Conservation (phyloP, 2,329 filamentous ascomycete species). For the Penicillium sp. region DNA sequence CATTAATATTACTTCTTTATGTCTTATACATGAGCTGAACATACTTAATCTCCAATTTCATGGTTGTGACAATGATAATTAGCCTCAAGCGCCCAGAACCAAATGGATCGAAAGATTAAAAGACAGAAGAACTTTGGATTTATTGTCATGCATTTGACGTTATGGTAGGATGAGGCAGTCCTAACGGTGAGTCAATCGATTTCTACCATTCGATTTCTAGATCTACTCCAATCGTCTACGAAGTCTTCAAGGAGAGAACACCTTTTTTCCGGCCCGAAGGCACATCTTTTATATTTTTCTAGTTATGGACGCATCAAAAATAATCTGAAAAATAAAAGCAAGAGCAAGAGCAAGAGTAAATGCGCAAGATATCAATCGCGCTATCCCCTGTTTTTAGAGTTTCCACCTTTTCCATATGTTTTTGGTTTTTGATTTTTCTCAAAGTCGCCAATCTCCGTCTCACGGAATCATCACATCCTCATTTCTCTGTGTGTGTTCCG, state of each 20-base stretch:
- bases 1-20: neutral
- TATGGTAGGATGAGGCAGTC: too few species aligned
- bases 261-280: constrained; percentile 7
- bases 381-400: neutral
- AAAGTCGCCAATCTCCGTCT: neutral
- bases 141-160: too few species aligned
- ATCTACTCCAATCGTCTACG: too few species aligned
- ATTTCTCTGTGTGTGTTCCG: neutral
- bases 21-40: neutral
- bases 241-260: neutral
- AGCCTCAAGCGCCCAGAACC: neutral
- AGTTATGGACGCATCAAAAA: neutral
- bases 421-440: neutral
- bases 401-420: neutral
- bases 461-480: neutral
- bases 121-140: too few species aligned
- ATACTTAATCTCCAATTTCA: neutral
- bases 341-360: neutral
- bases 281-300: constrained; percentile 11
- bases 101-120: neutral
- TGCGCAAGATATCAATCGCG: neutral
- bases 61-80: neutral
- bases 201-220: neutral
- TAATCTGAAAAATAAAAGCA: neutral
- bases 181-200: too few species aligned